A percentile compares a stretch with the other conserved stretches of the same genome.
Evolutionary conservation across 2,329 filamentous ascomycete genomes (phyloP).

Genomic region (Fusarium sp.): DNA sequence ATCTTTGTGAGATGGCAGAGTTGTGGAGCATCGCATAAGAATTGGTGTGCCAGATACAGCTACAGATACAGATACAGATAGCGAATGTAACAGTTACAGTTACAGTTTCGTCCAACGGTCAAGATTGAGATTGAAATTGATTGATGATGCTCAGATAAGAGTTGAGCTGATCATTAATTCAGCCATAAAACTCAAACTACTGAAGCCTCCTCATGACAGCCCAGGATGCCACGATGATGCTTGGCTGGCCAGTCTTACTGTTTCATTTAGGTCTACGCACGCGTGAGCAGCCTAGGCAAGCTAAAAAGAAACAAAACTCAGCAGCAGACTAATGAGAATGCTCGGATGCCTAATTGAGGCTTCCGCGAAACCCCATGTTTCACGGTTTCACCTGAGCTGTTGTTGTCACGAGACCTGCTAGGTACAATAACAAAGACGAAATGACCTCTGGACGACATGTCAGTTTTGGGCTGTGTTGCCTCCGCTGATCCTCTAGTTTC

Average conservation of each 20-base stretch:
- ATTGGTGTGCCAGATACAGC: neutral
- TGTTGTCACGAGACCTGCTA: slow-evolving; percentile 30
- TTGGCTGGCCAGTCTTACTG: slow-evolving; percentile 33
- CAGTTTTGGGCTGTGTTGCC: slow-evolving; percentile 19
- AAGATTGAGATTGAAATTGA: neutral
- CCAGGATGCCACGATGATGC: slow-evolving; percentile 20
- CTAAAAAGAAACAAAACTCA: slow-evolving; percentile 1
- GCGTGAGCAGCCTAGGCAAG: slow-evolving; percentile 21
- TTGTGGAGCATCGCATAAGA: slow-evolving; percentile 10
- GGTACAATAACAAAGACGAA: neutral
- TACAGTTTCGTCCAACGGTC: slow-evolving; percentile 8
- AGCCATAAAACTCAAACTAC: slow-evolving; percentile 22
- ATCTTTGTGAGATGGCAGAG: slow-evolving; percentile 12
- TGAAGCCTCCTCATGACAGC: slow-evolving; percentile 5
- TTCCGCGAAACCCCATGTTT: slow-evolving; percentile 35
- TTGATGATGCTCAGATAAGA: slow-evolving; percentile 21
- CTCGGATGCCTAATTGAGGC: slow-evolving; percentile 34
- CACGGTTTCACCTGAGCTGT: slow-evolving; percentile 12
- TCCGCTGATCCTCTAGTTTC: slow-evolving; percentile 17
- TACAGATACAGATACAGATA: neutral
- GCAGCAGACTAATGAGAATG: slow-evolving; percentile 14
- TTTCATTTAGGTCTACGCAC: slow-evolving; percentile 18
- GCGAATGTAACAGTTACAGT: neutral
- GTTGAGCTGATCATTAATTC: slow-evolving; percentile 16
- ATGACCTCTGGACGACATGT: slow-evolving; percentile 29